Evolutionary conservation across 495 filamentous ascomycete species (phyloP).

Genomic region (Lepraria neglecta): DNA sequence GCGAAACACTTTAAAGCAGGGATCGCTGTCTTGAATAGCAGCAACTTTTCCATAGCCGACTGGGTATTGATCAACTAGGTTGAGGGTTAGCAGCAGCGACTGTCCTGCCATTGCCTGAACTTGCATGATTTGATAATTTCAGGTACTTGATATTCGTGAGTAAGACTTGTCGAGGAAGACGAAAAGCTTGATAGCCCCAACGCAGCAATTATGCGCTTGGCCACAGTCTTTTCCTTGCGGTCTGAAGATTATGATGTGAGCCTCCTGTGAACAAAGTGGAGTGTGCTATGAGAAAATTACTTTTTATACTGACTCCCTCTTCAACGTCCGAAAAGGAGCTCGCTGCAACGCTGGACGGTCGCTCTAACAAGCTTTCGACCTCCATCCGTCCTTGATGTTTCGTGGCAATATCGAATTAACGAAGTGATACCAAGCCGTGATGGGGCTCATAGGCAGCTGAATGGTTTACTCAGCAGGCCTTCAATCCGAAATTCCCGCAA

Average conservation of each 20-base stretch:
- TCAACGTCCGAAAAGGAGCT: not conserved
- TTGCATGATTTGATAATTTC: not conserved
- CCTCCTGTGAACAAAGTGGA: not conserved
- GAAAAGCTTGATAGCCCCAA: not conserved
- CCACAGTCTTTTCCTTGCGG: not conserved
- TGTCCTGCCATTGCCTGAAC: not conserved
- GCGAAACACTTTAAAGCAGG: conserved; percentile 32
- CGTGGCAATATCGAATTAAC: no score
- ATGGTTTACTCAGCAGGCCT: no score
- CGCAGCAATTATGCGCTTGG: not conserved
- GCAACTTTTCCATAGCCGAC: conserved; percentile 34
- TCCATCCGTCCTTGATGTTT: not conserved
- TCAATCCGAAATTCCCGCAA: no score
- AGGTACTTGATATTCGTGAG: not conserved
- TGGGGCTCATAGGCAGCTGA: no score
- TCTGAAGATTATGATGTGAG: not conserved
- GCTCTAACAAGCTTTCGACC: not conserved
- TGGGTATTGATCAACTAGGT: conserved; percentile 13
- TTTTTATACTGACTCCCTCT: not conserved
- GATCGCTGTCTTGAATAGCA: conserved; percentile 29
- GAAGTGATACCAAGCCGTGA: no score
- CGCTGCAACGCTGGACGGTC: not conserved
- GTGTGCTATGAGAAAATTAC: not conserved
- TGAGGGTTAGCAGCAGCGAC: not conserved
- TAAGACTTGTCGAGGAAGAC: not conserved